Percentiles rank a stretch among this genome's conserved stretches.
phyloP scores from a whole-genome alignment of 208 protist genomes.

The Phytomonas francai region DNA sequence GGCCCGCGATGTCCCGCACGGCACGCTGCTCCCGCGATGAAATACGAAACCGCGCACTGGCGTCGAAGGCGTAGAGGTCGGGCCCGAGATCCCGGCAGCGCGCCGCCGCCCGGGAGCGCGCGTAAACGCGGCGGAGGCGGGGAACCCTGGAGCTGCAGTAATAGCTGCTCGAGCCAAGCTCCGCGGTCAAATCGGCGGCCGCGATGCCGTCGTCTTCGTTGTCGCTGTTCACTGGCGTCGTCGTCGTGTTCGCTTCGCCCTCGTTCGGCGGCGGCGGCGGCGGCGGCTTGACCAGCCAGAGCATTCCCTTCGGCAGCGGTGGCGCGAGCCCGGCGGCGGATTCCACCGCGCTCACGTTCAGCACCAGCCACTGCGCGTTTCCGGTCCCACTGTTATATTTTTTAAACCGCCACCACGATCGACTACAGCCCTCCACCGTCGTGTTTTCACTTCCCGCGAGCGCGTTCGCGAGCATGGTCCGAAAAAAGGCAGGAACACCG shows the following conservation, averaged over 20 bases:
- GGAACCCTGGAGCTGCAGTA: too few species aligned
- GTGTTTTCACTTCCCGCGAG: not conserved
- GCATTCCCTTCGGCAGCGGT: conserved; percentile 20
- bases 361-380: conserved; percentile 38
- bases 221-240: too few species aligned
- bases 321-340: conserved; percentile 27
- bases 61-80: too few species aligned
- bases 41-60: too few species aligned
- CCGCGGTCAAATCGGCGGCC: conserved; percentile 7
- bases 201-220: conserved; percentile 9
- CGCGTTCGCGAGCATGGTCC: too few species aligned
- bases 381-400: conserved; percentile 2
- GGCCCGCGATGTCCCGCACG: too few species aligned
- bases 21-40: too few species aligned
- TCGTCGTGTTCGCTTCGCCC: conserved; percentile 14
- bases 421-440: not conserved
- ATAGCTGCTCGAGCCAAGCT: too few species aligned
- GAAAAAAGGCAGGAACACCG: too few species aligned
- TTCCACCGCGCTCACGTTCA: conserved; percentile 24
- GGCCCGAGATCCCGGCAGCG: too few species aligned
- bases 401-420: not conserved
- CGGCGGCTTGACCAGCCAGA: conserved; percentile 17
- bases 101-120: too few species aligned
- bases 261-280: conserved; percentile 16
- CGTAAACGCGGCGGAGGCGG: too few species aligned